These are phyloP conservation scores for Clausena lansium DNA, from an alignment of 345 rosid species.

Conservation along the genomic window DNA sequence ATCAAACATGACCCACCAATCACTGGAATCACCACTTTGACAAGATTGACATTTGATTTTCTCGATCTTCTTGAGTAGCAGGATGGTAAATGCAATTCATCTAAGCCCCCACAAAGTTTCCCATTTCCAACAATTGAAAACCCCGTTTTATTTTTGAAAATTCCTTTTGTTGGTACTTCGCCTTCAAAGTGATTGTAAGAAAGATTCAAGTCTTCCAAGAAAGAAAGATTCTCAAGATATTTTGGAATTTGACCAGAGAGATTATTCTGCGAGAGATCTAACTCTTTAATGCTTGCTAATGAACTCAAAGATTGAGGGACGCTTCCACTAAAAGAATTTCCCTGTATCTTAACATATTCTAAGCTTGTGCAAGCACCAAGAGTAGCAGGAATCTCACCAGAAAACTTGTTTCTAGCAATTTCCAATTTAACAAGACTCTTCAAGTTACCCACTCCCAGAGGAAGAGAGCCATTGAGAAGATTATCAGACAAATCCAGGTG, in stretches of 20 bases:
- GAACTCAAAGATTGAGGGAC: constrained; percentile 16
- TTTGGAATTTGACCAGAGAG: constrained; percentile 9
- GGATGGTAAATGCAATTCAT: not conserved
- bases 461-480: constrained; percentile 6
- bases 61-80: not conserved
- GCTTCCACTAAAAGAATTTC: constrained; percentile 7
- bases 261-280: constrained; percentile 18
- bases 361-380: constrained; percentile 14
- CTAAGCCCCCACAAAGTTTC: too few relatives aligned
- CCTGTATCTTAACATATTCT: not conserved
- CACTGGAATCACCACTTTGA: not conserved
- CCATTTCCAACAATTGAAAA: too few relatives aligned
- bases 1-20: not conserved
- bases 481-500: not conserved
- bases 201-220: not conserved
- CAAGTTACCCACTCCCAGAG: constrained; percentile 6
- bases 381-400: constrained; percentile 4
- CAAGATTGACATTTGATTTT: not conserved
- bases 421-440: not conserved
- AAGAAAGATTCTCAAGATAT: constrained; percentile 4
- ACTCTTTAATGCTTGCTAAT: not conserved
- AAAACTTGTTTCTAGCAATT: not conserved
- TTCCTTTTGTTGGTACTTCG: too few relatives aligned
- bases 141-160: too few relatives aligned
- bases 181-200: too few relatives aligned